Evolutionary conservation across 768 basidiomycete genomes (phyloP), one percentile per base, ranked within the genome.

Genomic region (Cytidiella melzeri): DNA sequence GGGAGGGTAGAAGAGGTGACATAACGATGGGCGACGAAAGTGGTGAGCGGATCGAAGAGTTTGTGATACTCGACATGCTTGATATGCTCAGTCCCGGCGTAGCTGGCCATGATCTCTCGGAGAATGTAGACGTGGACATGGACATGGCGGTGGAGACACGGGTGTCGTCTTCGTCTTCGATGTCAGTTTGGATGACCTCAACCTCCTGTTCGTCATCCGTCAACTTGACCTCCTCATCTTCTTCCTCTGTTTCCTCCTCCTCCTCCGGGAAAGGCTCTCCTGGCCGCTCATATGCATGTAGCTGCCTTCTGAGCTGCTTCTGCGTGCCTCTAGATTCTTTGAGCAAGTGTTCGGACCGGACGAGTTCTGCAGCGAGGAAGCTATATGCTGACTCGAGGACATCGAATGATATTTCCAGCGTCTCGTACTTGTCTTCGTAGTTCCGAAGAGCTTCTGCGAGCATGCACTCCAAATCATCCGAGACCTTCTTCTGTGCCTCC

Each of bases 331-430:
- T 43, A 3, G 36, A 13, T 20, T 51, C 50, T 13, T 40, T 41
- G 23, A 53, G 41, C 41, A 37, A 34, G 23, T 53, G 52, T 27
- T 53, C 52, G 7, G 52, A 48, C 27, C 47, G 39, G 23, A 53
- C 52, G 42, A 47, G 47, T 46, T 53, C 52, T 11, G 23, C 15
- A 3, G 52, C 52, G 24, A 53, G 52, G 47, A 53, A 53, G 15
- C 46, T 28, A 20, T 53, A 53, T 25, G 52, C 52, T 25, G 23
- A 5, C 23, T 53, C 47, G 41, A 53, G 47, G 28, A 53, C 52
- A 24, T 53, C 52, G 47, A 53, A 53, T 15, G 30, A 38, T 34
- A 53, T 53, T 30, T 48, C 46, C 11, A 53, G 43, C 41, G 52
- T 53, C 46, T 48, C 47, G 47, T 48, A 43, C 21, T 39, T 21